Evolutionary conservation across 371 early-diverging fungal genomes (phyloP), one percentile per base, ranked within the genome.

Genomic region (Smittium mucronatum): DNA sequence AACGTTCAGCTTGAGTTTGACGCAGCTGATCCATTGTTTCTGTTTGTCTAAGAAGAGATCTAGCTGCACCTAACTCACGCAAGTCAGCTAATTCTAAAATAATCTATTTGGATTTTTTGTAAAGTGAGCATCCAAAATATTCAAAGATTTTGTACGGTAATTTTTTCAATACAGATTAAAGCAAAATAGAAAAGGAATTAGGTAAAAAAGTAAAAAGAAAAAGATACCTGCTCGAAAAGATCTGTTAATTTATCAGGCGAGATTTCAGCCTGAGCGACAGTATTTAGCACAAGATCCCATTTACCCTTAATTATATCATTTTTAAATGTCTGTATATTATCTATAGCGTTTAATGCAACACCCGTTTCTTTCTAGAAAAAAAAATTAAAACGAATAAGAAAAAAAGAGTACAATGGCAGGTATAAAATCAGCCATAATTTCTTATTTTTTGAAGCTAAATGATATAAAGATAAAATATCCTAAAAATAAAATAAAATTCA

Each of bases 221-320:
- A 29, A 31, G 69, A 36, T 78, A 92, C 92, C 79, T 94, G 94
- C 76, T 95, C 94, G 76, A 93, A 94, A 0, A 96, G 81, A 73
- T 92, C 92, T 58, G 89, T 77, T 36, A 92, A 80, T 63, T 87
- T 87, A 36, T 78, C 78, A 16, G 79, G 82, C 16, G 89, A 81
- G 17, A 95, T 76, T 61, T 82, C 83, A 17, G 93, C 81, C 47
- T 85, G 83, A 21, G 82, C 76, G 8, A 88, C 81, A 25, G 88
- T 86, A n/a, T 82, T 80, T 31, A 95, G 80, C 0, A 96, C 94
- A 25, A 76, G 75, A 70, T 95, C 95, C 95, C 97, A 96, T 47
- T 82, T 79, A 0, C 95, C 97, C 64, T 86, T 81, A 30, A 80
- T 66, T 36, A 96, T 89, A 63, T 92, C 87, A 64, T 83, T 73